phyloP scores from a whole-genome alignment of 306 rosid genomes.

The Hippophae rhamnoides region DNA sequence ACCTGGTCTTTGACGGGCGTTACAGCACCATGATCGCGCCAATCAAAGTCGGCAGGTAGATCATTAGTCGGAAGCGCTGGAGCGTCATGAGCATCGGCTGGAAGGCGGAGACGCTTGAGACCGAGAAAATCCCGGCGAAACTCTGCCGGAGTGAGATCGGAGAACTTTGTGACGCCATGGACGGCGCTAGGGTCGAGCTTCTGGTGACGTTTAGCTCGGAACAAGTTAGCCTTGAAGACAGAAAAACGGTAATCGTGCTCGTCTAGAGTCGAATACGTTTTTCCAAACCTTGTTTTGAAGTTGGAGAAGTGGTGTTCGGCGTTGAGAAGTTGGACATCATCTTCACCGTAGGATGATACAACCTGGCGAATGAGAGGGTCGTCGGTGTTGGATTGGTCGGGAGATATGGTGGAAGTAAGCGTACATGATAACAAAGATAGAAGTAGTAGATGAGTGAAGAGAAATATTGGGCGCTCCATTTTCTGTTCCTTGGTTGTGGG shows the following conservation, averaged over 20 bases:
- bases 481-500: background rate
- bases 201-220: constrained; percentile 60
- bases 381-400: constrained; percentile 12
- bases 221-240: constrained; percentile 62
- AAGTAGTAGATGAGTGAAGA: background rate
- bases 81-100: constrained; percentile 55
- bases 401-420: constrained; percentile 16
- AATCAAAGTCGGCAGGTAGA: constrained; percentile 74
- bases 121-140: constrained; percentile 65
- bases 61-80: constrained; percentile 72
- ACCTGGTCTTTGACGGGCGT: constrained; percentile 77
- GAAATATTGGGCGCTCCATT: constrained; percentile 10
- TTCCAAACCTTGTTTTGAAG: constrained; percentile 60
- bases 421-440: constrained; percentile 24
- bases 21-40: constrained; percentile 91
- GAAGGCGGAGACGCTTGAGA: constrained; percentile 60
- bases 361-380: constrained; percentile 65
- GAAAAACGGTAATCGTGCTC: constrained; percentile 79
- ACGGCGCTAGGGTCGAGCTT: constrained; percentile 73
- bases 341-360: constrained; percentile 23
- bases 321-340: constrained; percentile 38
- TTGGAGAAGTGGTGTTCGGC: constrained; percentile 67
- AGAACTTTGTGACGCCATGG: constrained; percentile 81
- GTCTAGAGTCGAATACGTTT: constrained; percentile 42
- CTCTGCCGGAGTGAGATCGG: constrained; percentile 73